These are phyloP conservation scores for Cylindrodendrum hubeiense DNA, from an alignment of 2,329 filamentous ascomycete species.

Conservation along the genomic window DNA sequence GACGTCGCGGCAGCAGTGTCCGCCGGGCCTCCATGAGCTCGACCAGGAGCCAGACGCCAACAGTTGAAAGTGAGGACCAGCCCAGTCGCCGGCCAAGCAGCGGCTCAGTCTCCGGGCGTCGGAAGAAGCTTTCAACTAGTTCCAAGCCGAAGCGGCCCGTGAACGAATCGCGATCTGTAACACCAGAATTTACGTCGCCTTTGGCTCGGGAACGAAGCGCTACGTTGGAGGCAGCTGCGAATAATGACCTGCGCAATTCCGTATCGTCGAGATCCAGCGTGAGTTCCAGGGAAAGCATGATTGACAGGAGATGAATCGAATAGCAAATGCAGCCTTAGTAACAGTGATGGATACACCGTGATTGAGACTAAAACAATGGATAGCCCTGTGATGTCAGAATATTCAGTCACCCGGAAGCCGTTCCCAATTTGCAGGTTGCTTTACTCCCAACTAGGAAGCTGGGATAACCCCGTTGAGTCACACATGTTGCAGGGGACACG, in stretches of 20 bases:
- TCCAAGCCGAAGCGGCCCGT: conserved; percentile 58
- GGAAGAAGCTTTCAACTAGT: conserved; percentile 62
- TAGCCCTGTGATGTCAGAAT: conserved; percentile 1
- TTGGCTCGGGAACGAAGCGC: conserved; percentile 62
- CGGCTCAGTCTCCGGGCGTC: conserved; percentile 62
- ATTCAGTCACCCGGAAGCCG: not conserved
- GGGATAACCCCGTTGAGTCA: conserved; percentile 13
- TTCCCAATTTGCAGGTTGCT: conserved; percentile 4
- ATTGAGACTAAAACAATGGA: not conserved
- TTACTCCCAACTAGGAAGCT: conserved; percentile 11
- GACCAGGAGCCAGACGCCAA: conserved; percentile 63
- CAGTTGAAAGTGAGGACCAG: conserved; percentile 60
- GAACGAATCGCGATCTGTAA: conserved; percentile 64
- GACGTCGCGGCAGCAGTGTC: conserved; percentile 64
- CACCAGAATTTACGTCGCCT: conserved; percentile 67
- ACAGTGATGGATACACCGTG: conserved; percentile 7
- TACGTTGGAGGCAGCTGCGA: conserved; percentile 19
- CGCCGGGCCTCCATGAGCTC: conserved; percentile 66
- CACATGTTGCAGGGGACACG: not conserved
- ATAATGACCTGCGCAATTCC: conserved; percentile 16
- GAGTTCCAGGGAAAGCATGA: conserved; percentile 18
- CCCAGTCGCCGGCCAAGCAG: conserved; percentile 60
- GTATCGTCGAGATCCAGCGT: conserved; percentile 16
- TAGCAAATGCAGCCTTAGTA: not conserved
- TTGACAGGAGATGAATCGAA: not conserved